phyloP scores from a whole-genome alignment of 305 asterid species.

The Fraxinus greggii region DNA sequence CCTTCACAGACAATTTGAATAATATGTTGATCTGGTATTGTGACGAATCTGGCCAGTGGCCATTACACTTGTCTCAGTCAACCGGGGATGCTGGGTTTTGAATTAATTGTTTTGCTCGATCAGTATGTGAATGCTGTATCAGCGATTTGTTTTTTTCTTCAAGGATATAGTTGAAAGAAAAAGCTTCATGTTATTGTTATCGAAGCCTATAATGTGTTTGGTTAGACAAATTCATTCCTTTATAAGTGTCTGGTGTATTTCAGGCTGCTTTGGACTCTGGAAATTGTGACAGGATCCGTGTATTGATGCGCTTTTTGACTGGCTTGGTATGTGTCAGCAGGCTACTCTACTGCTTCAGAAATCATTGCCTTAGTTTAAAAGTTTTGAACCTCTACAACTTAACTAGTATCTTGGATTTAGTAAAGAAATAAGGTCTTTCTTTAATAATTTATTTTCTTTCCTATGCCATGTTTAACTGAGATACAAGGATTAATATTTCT shows the following conservation, averaged over 20 bases:
- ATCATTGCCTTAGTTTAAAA: neutral
- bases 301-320: conserved; percentile 83
- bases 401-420: conserved; percentile 4
- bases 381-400: neutral
- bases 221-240: conserved; percentile 4
- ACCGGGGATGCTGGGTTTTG: neutral
- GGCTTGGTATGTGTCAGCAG: conserved; percentile 61
- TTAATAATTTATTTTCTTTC: neutral
- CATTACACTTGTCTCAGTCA: neutral
- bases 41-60: neutral
- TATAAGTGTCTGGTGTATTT: neutral
- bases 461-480: neutral
- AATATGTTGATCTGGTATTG: neutral
- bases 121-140: neutral
- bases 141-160: neutral
- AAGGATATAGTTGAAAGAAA: neutral
- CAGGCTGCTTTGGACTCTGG: conserved; percentile 77
- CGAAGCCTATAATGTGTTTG: neutral
- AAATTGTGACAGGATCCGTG: conserved; percentile 68
- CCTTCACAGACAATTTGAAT: neutral
- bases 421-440: conserved; percentile 5
- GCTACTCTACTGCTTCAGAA: conserved; percentile 14
- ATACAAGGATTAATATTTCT: conserved; percentile 10
- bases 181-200: neutral
- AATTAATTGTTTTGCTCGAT: neutral